Evolutionary conservation across 371 early-diverging fungal species (phyloP).

Genomic region (Mortierella sp.): DNA sequence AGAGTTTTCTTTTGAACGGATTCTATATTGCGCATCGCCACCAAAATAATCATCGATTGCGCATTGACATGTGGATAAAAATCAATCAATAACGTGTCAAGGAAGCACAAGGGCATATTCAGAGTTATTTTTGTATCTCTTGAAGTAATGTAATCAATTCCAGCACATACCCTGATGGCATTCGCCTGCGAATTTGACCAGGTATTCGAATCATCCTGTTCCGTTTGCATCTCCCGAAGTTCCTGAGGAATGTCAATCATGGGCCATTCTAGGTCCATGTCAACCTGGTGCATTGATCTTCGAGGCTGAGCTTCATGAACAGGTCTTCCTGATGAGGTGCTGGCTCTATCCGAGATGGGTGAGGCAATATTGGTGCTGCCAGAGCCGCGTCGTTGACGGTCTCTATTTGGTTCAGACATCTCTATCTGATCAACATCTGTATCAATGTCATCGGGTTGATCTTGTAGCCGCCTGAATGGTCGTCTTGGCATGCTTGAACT

Average conservation of each 20-base stretch:
- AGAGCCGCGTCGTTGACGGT: constrained; percentile 23
- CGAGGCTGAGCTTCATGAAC: constrained; percentile 36
- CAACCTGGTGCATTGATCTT: constrained; percentile 54
- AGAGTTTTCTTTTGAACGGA: constrained; percentile 73
- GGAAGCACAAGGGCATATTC: background rate
- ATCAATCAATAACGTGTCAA: constrained; percentile 14
- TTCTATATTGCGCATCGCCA: constrained; percentile 22
- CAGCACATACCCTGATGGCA: constrained; percentile 47
- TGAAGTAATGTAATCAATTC: background rate
- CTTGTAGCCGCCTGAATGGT: constrained; percentile 50
- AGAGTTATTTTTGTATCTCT: constrained; percentile 11
- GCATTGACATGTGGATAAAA: background rate
- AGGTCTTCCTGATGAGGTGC: constrained; percentile 31
- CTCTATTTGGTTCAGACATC: constrained; percentile 39
- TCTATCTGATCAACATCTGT: constrained; percentile 47
- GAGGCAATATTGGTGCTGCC: constrained; percentile 24
- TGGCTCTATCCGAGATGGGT: constrained; percentile 45
- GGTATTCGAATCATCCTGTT: constrained; percentile 49
- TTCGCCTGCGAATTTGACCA: constrained; percentile 57
- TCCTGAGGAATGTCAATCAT: constrained; percentile 60
- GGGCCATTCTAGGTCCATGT: constrained; percentile 57
- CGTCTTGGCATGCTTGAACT: constrained; percentile 36
- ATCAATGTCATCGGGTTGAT: constrained; percentile 52
- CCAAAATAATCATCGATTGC: no score
- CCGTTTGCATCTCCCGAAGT: constrained; percentile 48